These are phyloP conservation scores for Colletotrichum sp. DNA, from an alignment of 2,329 filamentous ascomycete species.

Conservation along the genomic window DNA sequence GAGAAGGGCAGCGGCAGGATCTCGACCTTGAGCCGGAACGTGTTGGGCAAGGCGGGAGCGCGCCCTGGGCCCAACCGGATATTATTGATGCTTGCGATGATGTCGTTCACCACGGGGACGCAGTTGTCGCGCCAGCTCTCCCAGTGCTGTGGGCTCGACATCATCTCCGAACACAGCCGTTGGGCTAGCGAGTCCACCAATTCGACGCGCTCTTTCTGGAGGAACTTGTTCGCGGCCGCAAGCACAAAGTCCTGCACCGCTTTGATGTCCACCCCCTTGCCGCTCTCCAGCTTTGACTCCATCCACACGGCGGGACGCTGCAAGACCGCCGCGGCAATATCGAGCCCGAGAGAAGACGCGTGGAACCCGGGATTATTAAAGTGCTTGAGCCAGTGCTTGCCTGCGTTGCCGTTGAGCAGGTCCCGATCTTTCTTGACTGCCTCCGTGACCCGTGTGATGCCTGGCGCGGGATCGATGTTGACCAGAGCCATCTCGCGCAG, in stretches of 20 bases:
- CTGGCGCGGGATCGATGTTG: slow-evolving; percentile 25
- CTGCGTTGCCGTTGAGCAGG: slow-evolving; percentile 29
- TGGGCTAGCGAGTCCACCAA: not conserved
- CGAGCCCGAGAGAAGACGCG: slow-evolving; percentile 1
- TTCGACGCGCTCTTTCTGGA: not conserved
- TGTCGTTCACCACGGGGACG: slow-evolving; percentile 22
- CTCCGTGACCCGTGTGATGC: slow-evolving; percentile 25
- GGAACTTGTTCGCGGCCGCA: not conserved
- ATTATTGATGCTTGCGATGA: slow-evolving; percentile 20
- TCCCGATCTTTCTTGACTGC: slow-evolving; percentile 24
- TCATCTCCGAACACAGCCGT: not conserved
- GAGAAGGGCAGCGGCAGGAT: slow-evolving; percentile 21
- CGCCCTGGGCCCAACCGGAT: not conserved
- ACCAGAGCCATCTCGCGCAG: slow-evolving; percentile 22
- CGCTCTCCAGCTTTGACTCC: not conserved
- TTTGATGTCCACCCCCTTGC: not conserved
- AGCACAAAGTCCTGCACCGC: not conserved
- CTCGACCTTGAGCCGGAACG: slow-evolving; percentile 16
- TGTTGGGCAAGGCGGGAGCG: slow-evolving; percentile 19
- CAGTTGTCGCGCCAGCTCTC: slow-evolving; percentile 23
- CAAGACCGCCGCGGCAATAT: not conserved
- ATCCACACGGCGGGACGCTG: not conserved
- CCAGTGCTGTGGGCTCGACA: not conserved
- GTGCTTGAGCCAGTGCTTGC: slow-evolving; percentile 33
- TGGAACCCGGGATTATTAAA: slow-evolving; percentile 11